Evolutionary conservation across 1,139 yeast genomes (phyloP).

Genomic region (Taphrina wiesneri): DNA sequence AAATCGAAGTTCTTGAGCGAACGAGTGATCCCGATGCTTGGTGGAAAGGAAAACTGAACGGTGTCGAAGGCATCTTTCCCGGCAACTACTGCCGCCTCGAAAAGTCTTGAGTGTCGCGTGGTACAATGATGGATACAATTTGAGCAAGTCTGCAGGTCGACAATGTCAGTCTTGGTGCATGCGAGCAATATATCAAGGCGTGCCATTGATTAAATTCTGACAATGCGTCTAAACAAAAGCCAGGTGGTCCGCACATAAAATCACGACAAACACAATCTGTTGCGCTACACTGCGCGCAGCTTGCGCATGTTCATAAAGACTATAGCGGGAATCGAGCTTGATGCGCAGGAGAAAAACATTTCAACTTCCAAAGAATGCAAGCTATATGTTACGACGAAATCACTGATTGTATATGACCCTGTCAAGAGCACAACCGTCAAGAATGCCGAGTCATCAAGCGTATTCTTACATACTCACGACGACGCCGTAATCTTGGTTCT

Average conservation of each 20-base stretch:
- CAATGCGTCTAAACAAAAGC: not conserved
- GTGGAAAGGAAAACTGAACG: conserved; percentile 95
- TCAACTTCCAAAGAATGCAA: not conserved
- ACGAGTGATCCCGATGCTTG: conserved; percentile 81
- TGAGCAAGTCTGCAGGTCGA: no score
- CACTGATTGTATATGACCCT: not conserved
- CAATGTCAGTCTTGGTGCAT: not conserved
- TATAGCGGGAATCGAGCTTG: not conserved
- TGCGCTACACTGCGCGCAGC: not conserved
- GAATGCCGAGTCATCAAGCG: not conserved
- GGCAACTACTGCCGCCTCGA: conserved; percentile 83
- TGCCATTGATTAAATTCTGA: not conserved
- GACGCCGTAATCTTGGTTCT: not conserved
- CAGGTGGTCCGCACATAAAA: not conserved
- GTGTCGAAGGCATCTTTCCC: conserved; percentile 90
- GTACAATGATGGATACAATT: no score
- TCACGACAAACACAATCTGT: not conserved
- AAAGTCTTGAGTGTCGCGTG: not conserved
- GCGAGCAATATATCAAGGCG: not conserved
- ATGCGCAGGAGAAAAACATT: not conserved
- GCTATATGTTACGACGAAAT: not conserved
- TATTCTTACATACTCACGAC: not conserved
- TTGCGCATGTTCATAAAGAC: not conserved
- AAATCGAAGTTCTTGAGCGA: conserved; percentile 77
- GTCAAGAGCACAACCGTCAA: not conserved